phyloP scores from a whole-genome alignment of 495 filamentous ascomycete genomes.

The Tuber umbilicatum region DNA sequence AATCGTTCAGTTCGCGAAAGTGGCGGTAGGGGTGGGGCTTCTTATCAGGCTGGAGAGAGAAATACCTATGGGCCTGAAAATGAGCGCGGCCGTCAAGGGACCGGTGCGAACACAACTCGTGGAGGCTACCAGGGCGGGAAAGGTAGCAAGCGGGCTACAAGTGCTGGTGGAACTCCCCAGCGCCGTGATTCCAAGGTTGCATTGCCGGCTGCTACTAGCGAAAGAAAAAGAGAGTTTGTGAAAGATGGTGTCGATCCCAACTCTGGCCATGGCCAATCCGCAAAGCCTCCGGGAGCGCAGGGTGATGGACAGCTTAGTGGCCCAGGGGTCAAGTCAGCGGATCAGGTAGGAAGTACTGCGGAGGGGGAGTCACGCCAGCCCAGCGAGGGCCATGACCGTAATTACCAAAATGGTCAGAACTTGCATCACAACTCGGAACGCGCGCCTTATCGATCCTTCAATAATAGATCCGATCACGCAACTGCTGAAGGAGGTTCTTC shows the following conservation, averaged over 20 bases:
- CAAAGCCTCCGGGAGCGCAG: conserved; percentile 26
- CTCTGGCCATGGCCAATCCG: conserved; percentile 21
- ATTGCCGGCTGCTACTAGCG: conserved; percentile 18
- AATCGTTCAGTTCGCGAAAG: conserved; percentile 44
- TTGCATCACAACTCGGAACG: conserved; percentile 30
- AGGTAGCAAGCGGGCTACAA: conserved; percentile 28
- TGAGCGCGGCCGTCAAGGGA: conserved; percentile 35
- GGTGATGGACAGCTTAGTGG: conserved; percentile 17
- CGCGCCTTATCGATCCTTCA: conserved; percentile 22
- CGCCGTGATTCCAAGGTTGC: conserved; percentile 37
- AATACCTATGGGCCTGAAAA: conserved; percentile 23
- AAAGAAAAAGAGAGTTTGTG: conserved; percentile 26
- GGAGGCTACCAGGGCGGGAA: conserved; percentile 26
- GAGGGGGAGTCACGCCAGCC: conserved; percentile 29
- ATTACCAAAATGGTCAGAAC: conserved; percentile 22
- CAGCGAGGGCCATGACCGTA: conserved; percentile 25
- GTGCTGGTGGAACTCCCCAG: conserved; percentile 25
- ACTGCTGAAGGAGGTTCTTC: conserved; percentile 17
- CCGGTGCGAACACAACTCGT: conserved; percentile 15
- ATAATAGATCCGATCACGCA: conserved; percentile 25
- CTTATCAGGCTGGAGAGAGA: conserved; percentile 25
- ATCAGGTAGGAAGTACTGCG: conserved; percentile 15
- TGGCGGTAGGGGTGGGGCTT: conserved; percentile 20
- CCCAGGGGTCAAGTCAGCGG: conserved; percentile 15
- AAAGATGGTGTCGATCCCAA: conserved; percentile 13